Percentiles rank a stretch among this genome's conserved stretches.
phyloP scores from a whole-genome alignment of 176 grass and related monocot genomes.

The Cenchrus fungigraminus region DNA sequence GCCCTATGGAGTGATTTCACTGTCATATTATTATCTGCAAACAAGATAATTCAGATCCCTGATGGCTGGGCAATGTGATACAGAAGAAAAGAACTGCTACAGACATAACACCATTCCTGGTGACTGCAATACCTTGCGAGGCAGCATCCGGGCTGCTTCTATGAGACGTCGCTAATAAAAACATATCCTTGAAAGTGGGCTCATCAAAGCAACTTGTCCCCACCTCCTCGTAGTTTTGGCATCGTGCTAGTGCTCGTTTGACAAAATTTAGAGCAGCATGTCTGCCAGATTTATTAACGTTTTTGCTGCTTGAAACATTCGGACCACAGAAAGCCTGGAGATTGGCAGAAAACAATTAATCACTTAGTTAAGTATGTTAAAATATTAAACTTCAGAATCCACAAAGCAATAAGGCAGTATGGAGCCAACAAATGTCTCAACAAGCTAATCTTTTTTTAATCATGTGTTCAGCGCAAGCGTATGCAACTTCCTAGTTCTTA shows the following conservation, averaged over 20 bases:
- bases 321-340: constrained; percentile 58
- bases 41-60: constrained; percentile 26
- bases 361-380: constrained; percentile 18
- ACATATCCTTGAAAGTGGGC: constrained; percentile 65
- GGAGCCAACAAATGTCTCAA: constrained; percentile 23
- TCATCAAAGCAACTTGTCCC: constrained; percentile 65
- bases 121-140: constrained; percentile 42
- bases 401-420: constrained; percentile 32
- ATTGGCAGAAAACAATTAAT: constrained; percentile 30
- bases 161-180: constrained; percentile 55
- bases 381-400: constrained; percentile 1
- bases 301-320: constrained; percentile 59
- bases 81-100: neutral
- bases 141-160: constrained; percentile 44
- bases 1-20: constrained; percentile 42
- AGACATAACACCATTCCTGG: constrained; percentile 1
- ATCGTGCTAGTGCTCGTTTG: constrained; percentile 56
- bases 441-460: neutral
- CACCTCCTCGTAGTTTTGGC: constrained; percentile 52
- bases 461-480: neutral
- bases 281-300: constrained; percentile 56
- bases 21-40: constrained; percentile 49
- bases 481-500: constrained; percentile 17
- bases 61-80: neutral
- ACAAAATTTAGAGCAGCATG: constrained; percentile 64